Evolutionary conservation across 768 basidiomycete species (phyloP).

Genomic region (Mycena galericulata): DNA sequence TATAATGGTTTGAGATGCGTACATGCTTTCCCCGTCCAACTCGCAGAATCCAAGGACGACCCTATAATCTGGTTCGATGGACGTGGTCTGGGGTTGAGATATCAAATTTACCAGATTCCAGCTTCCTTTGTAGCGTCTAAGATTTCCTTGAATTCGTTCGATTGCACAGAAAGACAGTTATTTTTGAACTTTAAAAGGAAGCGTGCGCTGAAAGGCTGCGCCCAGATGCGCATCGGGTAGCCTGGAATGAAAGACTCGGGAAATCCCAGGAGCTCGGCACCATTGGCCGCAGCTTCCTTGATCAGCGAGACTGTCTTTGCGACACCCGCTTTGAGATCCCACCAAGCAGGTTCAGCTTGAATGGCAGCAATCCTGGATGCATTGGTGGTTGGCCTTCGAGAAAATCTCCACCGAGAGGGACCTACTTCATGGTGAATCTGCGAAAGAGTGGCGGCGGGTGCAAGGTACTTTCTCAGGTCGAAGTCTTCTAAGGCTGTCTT

Average conservation of each 20-base stretch:
- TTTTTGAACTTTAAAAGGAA: conserved; percentile 32
- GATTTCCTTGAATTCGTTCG: conserved; percentile 32
- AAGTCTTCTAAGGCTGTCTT: no score
- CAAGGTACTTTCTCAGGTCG: no score
- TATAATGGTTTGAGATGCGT: conserved; percentile 33
- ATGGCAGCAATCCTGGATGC: conserved; percentile 33
- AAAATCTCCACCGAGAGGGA: neutral
- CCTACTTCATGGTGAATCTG: conserved; percentile 13
- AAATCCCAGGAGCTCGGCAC: conserved; percentile 36
- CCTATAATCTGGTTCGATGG: conserved; percentile 7
- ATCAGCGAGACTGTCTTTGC: conserved; percentile 30
- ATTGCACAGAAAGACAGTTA: conserved; percentile 24
- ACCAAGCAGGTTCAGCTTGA: conserved; percentile 37
- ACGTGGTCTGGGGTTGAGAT: no score
- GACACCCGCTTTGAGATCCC: conserved; percentile 32
- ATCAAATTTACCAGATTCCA: conserved; percentile 27
- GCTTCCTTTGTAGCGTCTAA: conserved; percentile 26
- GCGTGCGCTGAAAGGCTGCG: conserved; percentile 25
- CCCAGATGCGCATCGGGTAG: conserved; percentile 36
- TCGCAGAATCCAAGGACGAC: conserved; percentile 35
- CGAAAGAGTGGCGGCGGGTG: neutral
- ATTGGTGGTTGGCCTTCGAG: no score
- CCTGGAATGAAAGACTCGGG: conserved; percentile 40
- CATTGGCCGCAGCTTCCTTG: conserved; percentile 35
- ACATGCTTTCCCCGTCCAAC: conserved; percentile 33